Evolutionary conservation across 331 rosid species (phyloP).

Genomic region (Pyrus hybrid): DNA sequence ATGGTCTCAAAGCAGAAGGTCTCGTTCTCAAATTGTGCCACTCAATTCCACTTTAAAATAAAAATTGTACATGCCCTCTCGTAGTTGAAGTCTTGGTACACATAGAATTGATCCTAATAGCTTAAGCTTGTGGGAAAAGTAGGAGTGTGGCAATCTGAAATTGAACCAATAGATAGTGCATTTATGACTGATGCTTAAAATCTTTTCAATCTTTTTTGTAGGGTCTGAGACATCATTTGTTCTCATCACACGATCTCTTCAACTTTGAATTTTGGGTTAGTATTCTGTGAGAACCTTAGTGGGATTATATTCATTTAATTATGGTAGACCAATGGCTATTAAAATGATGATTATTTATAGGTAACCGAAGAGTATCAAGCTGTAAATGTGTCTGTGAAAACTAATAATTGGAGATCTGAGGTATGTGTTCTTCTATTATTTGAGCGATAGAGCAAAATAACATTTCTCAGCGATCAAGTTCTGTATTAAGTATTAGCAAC

Average conservation of each 20-base stretch:
- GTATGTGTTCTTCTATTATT: conserved; percentile 15
- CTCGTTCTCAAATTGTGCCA: neutral
- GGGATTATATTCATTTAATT: conserved; percentile 8
- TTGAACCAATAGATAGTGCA: neutral
- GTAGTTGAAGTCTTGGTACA: neutral
- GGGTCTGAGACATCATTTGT: conserved; percentile 78
- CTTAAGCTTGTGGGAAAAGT: neutral
- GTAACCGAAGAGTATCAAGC: conserved; percentile 81
- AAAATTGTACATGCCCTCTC: neutral
- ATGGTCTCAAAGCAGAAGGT: neutral
- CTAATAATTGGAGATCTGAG: conserved; percentile 53
- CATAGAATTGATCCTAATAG: neutral
- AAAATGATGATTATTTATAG: conserved; percentile 37
- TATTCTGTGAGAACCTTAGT: conserved; percentile 23
- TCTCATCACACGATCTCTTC: conserved; percentile 77
- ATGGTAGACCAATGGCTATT: conserved; percentile 6
- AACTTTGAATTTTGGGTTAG: conserved; percentile 89
- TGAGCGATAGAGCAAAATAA: neutral
- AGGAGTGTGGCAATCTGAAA: neutral
- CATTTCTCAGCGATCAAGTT: neutral
- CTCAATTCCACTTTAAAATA: neutral
- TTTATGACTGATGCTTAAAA: conserved; percentile 7
- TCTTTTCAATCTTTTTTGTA: conserved; percentile 18
- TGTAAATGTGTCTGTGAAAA: conserved; percentile 74
- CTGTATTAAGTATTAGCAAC: neutral